Evolutionary conservation across 1,284 basidiomycete species (phyloP).

Genomic region (Puccinia novopanici): DNA sequence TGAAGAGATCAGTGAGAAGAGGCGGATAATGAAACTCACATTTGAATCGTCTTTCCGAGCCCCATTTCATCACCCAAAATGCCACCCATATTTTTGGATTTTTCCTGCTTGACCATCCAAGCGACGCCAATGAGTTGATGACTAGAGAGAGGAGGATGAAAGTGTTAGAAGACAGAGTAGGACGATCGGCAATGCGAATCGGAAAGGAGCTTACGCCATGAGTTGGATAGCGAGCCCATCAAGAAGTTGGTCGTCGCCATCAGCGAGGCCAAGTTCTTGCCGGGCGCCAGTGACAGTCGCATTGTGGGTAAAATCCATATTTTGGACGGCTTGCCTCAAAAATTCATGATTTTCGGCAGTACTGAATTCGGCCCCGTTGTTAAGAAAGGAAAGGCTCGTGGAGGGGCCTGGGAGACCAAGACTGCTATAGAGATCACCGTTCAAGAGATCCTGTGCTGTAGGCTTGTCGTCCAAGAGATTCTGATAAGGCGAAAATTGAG

Average conservation of each 20-base stretch:
- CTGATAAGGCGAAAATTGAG: not conserved
- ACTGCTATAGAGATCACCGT: not conserved
- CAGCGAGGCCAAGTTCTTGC: not conserved
- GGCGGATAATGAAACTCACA: not conserved
- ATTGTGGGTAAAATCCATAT: constrained; percentile 23
- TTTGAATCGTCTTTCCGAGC: constrained; percentile 24
- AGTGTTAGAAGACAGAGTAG: not conserved
- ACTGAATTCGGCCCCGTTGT: not conserved
- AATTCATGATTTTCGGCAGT: constrained; percentile 4
- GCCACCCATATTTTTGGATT: constrained; percentile 60
- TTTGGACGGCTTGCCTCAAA: constrained; percentile 24
- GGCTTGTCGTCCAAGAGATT: not conserved
- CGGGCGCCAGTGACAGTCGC: constrained; percentile 27
- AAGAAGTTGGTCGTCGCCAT: not conserved
- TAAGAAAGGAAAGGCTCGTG: not conserved
- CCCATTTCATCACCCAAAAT: constrained; percentile 44
- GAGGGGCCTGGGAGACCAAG: not conserved
- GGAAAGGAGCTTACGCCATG: constrained; percentile 23
- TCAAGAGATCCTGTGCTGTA: too few relatives aligned
- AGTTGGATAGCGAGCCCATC: constrained; percentile 10
- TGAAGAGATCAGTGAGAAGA: not conserved
- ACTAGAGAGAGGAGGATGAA: not conserved
- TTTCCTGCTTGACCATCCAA: constrained; percentile 69
- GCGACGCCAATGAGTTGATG: constrained; percentile 69
- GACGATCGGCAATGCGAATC: not conserved